phyloP scores from a whole-genome alignment of 352 stramenopile species.

The Pythium sp. region DNA sequence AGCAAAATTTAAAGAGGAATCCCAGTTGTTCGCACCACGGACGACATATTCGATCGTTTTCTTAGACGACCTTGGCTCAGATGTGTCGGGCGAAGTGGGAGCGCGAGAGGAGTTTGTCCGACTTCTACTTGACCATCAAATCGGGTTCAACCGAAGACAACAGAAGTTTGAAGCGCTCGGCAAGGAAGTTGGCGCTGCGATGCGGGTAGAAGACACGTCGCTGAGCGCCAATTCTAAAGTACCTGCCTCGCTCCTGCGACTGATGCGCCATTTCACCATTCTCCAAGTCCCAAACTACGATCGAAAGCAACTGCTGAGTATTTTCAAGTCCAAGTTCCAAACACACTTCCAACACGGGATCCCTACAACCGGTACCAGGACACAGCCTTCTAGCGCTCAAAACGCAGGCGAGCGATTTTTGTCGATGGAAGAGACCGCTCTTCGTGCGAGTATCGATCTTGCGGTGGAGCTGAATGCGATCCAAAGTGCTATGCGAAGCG shows the following conservation, averaged over 20 bases:
- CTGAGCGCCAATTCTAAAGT: neutral
- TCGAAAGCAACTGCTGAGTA: slow-evolving; percentile 41
- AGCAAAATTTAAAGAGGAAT: slow-evolving; percentile 32
- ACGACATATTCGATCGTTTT: slow-evolving; percentile 43
- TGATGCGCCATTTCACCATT: slow-evolving; percentile 52
- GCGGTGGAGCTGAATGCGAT: slow-evolving; percentile 32
- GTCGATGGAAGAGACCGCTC: slow-evolving; percentile 37
- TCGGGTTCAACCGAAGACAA: slow-evolving; percentile 32
- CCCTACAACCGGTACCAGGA: neutral
- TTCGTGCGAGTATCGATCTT: slow-evolving; percentile 61
- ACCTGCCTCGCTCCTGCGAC: slow-evolving; percentile 15
- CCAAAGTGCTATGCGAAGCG: slow-evolving; percentile 25
- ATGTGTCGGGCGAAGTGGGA: neutral
- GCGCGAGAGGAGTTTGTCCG: slow-evolving; percentile 42
- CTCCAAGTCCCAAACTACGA: slow-evolving; percentile 38
- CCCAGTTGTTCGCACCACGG: slow-evolving; percentile 31
- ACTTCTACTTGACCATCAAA: slow-evolving; percentile 42
- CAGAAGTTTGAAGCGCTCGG: slow-evolving; percentile 25
- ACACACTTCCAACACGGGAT: slow-evolving; percentile 21
- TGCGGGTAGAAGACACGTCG: slow-evolving; percentile 19
- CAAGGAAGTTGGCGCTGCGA: slow-evolving; percentile 40
- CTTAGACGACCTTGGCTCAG: slow-evolving; percentile 42
- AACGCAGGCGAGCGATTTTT: slow-evolving; percentile 21
- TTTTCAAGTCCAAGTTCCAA: slow-evolving; percentile 50
- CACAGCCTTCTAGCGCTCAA: neutral